A percentile compares a stretch with the other conserved stretches of the same genome.
These are phyloP conservation scores for Sporothrix humicola DNA, from an alignment of 2,329 filamentous ascomycete species.

Conservation along the genomic window DNA sequence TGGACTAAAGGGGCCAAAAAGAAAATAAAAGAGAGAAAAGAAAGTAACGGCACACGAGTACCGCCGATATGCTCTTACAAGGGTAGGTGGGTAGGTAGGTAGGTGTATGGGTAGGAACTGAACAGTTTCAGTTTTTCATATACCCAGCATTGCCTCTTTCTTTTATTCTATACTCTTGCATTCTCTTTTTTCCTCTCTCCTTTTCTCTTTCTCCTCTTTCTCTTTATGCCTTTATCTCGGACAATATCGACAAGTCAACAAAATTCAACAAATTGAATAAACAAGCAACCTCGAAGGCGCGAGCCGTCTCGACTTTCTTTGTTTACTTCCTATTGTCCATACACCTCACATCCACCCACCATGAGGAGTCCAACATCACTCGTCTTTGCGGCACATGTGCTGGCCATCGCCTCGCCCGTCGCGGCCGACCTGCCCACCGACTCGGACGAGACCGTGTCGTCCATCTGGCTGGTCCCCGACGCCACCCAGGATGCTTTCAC, in stretches of 20 bases:
- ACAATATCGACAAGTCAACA: background rate
- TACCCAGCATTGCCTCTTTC: background rate
- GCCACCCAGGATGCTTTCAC: constrained; percentile 6
- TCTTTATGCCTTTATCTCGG: constrained; percentile 13
- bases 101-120: background rate
- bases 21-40: background rate
- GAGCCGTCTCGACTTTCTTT: constrained; percentile 12
- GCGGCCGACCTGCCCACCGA: background rate
- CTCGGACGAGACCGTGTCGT: background rate
- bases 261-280: background rate
- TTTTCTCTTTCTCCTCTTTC: background rate
- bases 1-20: background rate
- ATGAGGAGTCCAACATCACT: constrained; percentile 21
- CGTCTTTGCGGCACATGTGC: background rate
- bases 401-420: background rate
- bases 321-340: background rate
- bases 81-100: background rate
- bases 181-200: background rate
- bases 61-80: background rate
- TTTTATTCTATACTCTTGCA: background rate
- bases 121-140: background rate
- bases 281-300: constrained; percentile 1
- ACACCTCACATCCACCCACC: background rate
- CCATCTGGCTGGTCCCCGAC: constrained; percentile 22
- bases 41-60: too few relatives aligned